Base-by-base conservation (phyloP, 768 basidiomycete species). In the Phlebiopsis gigantea region DNA sequence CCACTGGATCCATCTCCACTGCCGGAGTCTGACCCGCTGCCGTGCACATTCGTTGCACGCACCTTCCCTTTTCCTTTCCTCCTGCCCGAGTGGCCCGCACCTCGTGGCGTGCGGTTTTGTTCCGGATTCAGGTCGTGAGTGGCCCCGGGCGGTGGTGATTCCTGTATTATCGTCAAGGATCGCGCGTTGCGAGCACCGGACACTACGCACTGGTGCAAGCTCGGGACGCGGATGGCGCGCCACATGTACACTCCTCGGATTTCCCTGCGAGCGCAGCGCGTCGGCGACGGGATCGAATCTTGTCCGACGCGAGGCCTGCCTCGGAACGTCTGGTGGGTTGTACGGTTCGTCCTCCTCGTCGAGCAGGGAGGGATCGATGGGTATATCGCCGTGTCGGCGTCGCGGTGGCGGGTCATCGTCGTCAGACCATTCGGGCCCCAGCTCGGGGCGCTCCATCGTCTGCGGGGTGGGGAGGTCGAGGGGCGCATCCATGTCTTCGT, bases 251-350 rank as follows among this genome's bases (percentile, higher is more conserved):
- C 26, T 1, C 17, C 47, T n/a, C 5, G 26, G 26, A 15, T 26
- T n/a, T 22, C 50, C 50, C 34, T 51, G 50, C 21, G 50, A 22
- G 17, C 19, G n/a, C 34, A 51, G 21, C 14, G 50, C 50, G 24
- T 51, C 50, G 34, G 34, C 50, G 15, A 51, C 19, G 19, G 50
- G 50, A 25, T 51, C 50, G 50, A 51, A 51, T 28, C 34, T 39
- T 17, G 12, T 17, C 17, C 34, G n/a, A n/a, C n/a, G n/a, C n/a
- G n/a, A n/a, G n/a, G n/a, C 17, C 34, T 17, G 34, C 34, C 34
- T 39, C 34, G 12, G 34, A 39, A 39, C 34, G 34, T 39, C 34
- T 39, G 34, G 34, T 10, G 34, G 34, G 34, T 39, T 17, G 34
- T 39, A 39, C 34, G 34, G 34, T 2, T 39, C 34, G 34, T 9